Conservation (phyloP, 1,139 yeast genomes). For the Scheffersomyces stambukii region DNA sequence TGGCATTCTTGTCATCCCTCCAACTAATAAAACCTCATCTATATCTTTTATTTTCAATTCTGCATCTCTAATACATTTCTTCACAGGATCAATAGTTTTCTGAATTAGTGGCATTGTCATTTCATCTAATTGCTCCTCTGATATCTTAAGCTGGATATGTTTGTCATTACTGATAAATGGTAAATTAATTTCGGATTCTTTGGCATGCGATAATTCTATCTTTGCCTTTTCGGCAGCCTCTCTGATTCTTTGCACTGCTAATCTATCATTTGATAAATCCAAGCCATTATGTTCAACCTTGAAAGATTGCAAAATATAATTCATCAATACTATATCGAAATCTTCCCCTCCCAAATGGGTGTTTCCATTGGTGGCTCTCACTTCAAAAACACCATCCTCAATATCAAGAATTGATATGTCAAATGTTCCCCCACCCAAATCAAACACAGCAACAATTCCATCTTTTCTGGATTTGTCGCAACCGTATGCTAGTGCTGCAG, state of each 20-base stretch:
- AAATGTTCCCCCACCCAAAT: slow-evolving; percentile 82
- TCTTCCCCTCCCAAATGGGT: slow-evolving; percentile 85
- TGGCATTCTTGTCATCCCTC: slow-evolving; percentile 89
- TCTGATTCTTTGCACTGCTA: slow-evolving; percentile 62
- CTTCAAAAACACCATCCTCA: slow-evolving; percentile 80
- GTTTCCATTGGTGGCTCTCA: slow-evolving; percentile 78
- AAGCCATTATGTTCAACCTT: slow-evolving; percentile 32
- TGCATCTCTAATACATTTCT: slow-evolving; percentile 67
- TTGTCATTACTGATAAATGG: slow-evolving; percentile 56
- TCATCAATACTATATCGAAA: slow-evolving; percentile 60
- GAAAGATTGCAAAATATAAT: slow-evolving; percentile 49
- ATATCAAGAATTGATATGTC: slow-evolving; percentile 76
- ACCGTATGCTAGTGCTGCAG: slow-evolving; percentile 80
- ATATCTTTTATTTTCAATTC: slow-evolving; percentile 57
- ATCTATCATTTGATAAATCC: slow-evolving; percentile 39
- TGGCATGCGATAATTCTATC: slow-evolving; percentile 63
- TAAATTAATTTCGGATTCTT: slow-evolving; percentile 51
- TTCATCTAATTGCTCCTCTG: slow-evolving; percentile 60
- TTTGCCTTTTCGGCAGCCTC: slow-evolving; percentile 72
- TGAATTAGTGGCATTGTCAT: slow-evolving; percentile 60
- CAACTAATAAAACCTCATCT: slow-evolving; percentile 70
- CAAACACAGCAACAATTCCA: slow-evolving; percentile 72
- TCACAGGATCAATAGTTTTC: slow-evolving; percentile 61
- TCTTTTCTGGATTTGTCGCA: slow-evolving; percentile 44
- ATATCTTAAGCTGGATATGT: slow-evolving; percentile 49